These are phyloP conservation scores for Cucumis variabilis DNA, from an alignment of 331 rosid species.

Conservation along the genomic window DNA sequence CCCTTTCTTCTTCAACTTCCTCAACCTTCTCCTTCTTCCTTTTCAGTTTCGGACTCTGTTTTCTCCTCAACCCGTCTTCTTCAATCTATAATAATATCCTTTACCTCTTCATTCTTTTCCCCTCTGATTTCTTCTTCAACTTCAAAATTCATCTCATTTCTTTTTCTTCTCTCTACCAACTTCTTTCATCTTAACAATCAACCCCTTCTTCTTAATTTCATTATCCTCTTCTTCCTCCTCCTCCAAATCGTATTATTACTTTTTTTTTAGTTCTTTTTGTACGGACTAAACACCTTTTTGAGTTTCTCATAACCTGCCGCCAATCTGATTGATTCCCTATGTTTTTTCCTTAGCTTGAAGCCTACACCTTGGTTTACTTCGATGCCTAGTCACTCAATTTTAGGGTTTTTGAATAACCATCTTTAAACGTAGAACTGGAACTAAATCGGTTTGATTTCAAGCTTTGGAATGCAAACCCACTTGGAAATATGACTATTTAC, in stretches of 20 bases:
- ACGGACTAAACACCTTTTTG: neutral
- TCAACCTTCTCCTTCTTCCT: neutral
- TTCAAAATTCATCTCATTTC: neutral
- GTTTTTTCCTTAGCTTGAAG: neutral
- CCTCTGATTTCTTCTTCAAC: neutral
- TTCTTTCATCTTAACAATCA: neutral
- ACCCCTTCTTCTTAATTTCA: neutral
- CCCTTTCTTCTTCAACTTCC: neutral
- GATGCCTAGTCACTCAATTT: neutral
- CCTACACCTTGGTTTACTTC: neutral
- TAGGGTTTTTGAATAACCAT: constrained; percentile 5
- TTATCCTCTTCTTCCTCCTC: neutral
- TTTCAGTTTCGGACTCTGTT: neutral
- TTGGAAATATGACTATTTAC: neutral
- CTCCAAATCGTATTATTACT: neutral
- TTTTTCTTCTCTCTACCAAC: neutral
- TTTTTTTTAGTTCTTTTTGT: neutral
- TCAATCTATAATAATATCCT: neutral
- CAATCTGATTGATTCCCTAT: constrained; percentile 6
- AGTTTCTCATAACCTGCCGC: neutral
- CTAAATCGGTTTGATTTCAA: neutral
- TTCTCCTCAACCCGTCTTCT: neutral
- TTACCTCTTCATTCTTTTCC: neutral
- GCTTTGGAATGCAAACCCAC: neutral
- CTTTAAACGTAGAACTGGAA: neutral